Percentiles rank a stretch among this genome's conserved stretches.
Conservation (phyloP, 169 alveolate species). For the Eimeria zaria region DNA sequence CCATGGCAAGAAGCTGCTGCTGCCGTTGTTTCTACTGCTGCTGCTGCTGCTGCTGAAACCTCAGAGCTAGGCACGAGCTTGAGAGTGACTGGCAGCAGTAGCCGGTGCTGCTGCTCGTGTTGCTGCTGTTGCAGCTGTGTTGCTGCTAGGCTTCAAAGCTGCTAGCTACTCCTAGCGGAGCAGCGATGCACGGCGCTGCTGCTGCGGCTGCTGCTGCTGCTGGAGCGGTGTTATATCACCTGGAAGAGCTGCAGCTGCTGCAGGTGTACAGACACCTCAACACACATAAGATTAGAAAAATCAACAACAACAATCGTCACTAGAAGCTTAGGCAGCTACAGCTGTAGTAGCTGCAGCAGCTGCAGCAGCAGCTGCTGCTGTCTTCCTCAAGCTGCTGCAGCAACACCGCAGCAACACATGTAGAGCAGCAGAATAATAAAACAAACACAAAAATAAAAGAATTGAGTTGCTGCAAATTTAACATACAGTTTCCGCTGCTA, state of each 20-base stretch:
- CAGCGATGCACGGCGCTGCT: slow-evolving; percentile 33
- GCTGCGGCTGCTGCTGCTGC: slow-evolving; percentile 6
- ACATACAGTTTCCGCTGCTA: neutral
- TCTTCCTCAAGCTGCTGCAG: slow-evolving; percentile 36
- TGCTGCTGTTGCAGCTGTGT: neutral
- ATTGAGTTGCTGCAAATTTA: neutral
- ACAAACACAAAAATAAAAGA: neutral
- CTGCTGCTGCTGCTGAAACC: neutral
- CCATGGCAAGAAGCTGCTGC: slow-evolving; percentile 9
- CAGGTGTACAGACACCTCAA: neutral
- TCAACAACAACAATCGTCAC: neutral
- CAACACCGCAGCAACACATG: neutral
- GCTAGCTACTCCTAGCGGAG: slow-evolving; percentile 7
- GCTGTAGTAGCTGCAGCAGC: neutral
- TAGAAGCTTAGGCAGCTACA: slow-evolving; percentile 2
- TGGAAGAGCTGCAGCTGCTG: neutral
- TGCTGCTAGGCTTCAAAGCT: neutral
- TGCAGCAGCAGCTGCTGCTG: slow-evolving; percentile 51
- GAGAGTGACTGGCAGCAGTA: slow-evolving; percentile 23
- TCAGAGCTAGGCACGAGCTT: neutral
- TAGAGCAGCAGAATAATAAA: neutral
- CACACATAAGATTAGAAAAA: neutral
- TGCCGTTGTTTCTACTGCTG: neutral
- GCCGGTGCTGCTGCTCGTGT: slow-evolving; percentile 19
- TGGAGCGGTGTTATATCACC: neutral